Conservation (phyloP, 257 asterid genomes). For the Primulina huaijiensis region DNA sequence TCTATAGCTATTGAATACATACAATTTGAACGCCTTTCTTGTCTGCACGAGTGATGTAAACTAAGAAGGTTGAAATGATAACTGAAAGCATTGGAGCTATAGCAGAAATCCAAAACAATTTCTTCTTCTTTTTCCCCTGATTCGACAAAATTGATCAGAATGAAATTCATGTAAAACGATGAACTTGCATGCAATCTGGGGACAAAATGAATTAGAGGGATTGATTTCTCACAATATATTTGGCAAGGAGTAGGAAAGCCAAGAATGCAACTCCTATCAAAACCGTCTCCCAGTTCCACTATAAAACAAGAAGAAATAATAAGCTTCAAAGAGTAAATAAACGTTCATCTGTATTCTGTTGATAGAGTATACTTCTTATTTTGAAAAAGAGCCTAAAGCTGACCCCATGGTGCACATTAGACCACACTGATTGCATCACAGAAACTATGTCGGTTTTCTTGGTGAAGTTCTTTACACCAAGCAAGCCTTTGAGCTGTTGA, state of each 20-base stretch:
- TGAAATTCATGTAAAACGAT: background rate
- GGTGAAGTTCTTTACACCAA: conserved; percentile 61
- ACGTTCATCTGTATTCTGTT: background rate
- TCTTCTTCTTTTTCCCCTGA: conserved; percentile 65
- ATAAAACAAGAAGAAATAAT: conserved; percentile 6
- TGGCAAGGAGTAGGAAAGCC: conserved; percentile 51
- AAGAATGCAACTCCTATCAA: conserved; percentile 60
- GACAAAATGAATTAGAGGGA: background rate
- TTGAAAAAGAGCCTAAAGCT: background rate
- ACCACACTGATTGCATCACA: conserved; percentile 58
- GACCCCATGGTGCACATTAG: conserved; percentile 61
- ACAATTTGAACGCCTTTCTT: conserved; percentile 64
- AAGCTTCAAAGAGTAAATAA: background rate
- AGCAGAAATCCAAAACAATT: conserved; percentile 70
- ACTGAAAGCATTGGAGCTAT: conserved; percentile 73
- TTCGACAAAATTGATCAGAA: background rate
- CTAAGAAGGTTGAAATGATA: conserved; percentile 57
- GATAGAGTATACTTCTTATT: background rate
- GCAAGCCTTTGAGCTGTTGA: conserved; percentile 79
- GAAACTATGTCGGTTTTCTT: conserved; percentile 61
- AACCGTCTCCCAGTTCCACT: conserved; percentile 86
- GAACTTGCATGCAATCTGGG: background rate
- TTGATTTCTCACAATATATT: conserved; percentile 47
- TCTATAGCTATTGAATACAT: conserved; percentile 10
- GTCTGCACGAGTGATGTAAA: conserved; percentile 64